phyloP scores from a whole-genome alignment of 192 early-diverging fungal species.

The Allomyces macrogynus region DNA sequence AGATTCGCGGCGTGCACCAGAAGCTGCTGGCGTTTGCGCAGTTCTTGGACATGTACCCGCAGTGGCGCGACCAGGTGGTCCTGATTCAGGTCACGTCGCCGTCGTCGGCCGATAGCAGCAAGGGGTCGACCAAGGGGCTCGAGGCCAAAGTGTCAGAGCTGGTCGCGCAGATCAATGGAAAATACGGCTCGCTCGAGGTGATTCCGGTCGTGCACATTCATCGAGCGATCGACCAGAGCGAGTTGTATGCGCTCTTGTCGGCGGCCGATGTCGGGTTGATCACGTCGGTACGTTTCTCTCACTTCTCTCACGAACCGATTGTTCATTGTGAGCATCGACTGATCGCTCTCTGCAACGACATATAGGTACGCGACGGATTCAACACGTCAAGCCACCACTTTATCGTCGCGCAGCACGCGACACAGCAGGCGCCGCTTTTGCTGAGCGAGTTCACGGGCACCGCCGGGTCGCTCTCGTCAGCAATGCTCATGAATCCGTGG shows the following conservation, averaged over 20 bases:
- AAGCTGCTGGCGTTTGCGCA: slow-evolving; percentile 88
- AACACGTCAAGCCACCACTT: slow-evolving; percentile 89
- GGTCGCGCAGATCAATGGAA: slow-evolving; percentile 78
- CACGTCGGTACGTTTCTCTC: too few species aligned
- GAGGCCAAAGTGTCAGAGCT: slow-evolving; percentile 77
- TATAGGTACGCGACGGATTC: slow-evolving; percentile 95
- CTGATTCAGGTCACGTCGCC: slow-evolving; percentile 92
- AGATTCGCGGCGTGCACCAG: slow-evolving; percentile 81
- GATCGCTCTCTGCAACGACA: too few species aligned
- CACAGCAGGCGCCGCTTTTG: slow-evolving; percentile 58
- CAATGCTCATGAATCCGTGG: slow-evolving; percentile 86
- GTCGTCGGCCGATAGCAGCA: slow-evolving; percentile 21
- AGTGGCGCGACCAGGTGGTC: slow-evolving; percentile 79
- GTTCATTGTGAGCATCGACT: too few species aligned
- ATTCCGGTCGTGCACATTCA: slow-evolving; percentile 82
- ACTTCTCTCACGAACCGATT: too few species aligned
- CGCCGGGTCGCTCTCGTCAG: slow-evolving; percentile 59
- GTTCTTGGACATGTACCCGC: slow-evolving; percentile 71
- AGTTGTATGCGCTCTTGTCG: slow-evolving; percentile 79
- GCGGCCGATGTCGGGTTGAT: slow-evolving; percentile 85
- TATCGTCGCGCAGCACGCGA: slow-evolving; percentile 79
- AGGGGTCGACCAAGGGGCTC: slow-evolving; percentile 7
- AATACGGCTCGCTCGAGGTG: slow-evolving; percentile 80
- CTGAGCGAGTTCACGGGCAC: slow-evolving; percentile 95
- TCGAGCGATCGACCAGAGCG: slow-evolving; percentile 77